Percentiles rank a stretch among this genome's conserved stretches.
These are phyloP conservation scores for Schwanniomyces pseudopolymorphus DNA, from an alignment of 805 yeast genomes.

Conservation along the genomic window DNA sequence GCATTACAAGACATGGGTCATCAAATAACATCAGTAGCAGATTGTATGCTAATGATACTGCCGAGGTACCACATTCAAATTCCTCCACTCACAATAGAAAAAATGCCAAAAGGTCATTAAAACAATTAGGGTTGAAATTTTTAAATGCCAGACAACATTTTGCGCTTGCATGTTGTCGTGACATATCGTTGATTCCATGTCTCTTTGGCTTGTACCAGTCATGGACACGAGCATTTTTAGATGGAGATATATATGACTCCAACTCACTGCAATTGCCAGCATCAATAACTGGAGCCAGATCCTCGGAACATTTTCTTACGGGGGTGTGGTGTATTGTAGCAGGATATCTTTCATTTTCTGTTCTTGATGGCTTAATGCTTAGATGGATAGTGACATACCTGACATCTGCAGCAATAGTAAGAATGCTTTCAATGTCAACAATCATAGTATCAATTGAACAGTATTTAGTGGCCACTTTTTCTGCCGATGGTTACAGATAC, in stretches of 20 bases:
- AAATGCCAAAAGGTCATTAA: constrained; percentile 28
- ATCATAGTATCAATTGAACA: constrained; percentile 70
- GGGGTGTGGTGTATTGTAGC: constrained; percentile 94
- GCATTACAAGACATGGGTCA: constrained; percentile 1
- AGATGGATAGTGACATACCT: constrained; percentile 93
- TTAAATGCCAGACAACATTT: constrained; percentile 76
- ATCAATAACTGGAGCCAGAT: constrained; percentile 57
- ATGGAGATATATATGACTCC: constrained; percentile 4
- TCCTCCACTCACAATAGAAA: constrained; percentile 3
- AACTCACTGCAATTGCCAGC: not conserved
- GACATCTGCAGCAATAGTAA: constrained; percentile 80
- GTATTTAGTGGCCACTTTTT: constrained; percentile 60
- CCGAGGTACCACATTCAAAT: constrained; percentile 2
- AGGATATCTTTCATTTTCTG: constrained; percentile 78
- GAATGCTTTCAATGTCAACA: constrained; percentile 82
- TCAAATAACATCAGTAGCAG: constrained; percentile 2
- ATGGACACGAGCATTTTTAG: constrained; percentile 34
- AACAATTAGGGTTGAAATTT: constrained; percentile 66
- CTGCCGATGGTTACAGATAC: constrained; percentile 67
- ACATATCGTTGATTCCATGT: constrained; percentile 71
- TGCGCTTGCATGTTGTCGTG: constrained; percentile 74
- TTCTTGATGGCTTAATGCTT: constrained; percentile 84
- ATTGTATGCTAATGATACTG: not conserved
- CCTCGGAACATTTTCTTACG: constrained; percentile 77
- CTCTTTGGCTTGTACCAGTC: constrained; percentile 51